A percentile compares a stretch with the other conserved stretches of the same genome.
phyloP scores from a whole-genome alignment of 2,329 filamentous ascomycete genomes.

The Colletotrichum spinosum region DNA sequence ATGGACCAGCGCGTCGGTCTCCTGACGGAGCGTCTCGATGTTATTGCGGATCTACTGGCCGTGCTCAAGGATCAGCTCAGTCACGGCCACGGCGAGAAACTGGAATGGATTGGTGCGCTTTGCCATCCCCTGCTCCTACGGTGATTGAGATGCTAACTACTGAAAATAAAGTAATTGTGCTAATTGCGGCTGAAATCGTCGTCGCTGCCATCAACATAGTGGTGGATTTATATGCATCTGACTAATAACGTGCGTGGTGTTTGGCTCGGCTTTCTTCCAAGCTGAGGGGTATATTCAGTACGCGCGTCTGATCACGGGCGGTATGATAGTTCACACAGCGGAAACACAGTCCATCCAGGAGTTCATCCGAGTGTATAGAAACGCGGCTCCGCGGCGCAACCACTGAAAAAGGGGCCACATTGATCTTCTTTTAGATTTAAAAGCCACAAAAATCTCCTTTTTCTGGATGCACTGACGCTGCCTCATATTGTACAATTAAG shows the following conservation, averaged over 20 bases:
- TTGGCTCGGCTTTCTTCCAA: no score
- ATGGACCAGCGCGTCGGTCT: conserved; percentile 96
- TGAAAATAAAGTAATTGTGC: conserved; percentile 78
- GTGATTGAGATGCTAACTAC: conserved; percentile 36
- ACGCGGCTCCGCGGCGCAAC: conserved; percentile 28
- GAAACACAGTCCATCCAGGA: conserved; percentile 31
- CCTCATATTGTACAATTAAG: conserved; percentile 31
- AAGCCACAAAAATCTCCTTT: conserved; percentile 4
- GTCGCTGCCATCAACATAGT: conserved; percentile 95
- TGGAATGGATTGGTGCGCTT: conserved; percentile 86
- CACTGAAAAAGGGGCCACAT: neutral
- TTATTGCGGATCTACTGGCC: conserved; percentile 92
- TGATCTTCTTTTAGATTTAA: no score
- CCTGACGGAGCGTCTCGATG: conserved; percentile 88
- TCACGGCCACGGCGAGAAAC: conserved; percentile 89
- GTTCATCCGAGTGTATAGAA: conserved; percentile 25
- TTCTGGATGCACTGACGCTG: conserved; percentile 19
- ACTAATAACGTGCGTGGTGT: conserved; percentile 24
- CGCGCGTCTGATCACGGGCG: no score
- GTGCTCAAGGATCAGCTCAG: conserved; percentile 96
- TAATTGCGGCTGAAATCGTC: conserved; percentile 95
- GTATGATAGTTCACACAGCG: conserved; percentile 11
- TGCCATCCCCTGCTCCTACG: neutral
- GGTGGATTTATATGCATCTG: conserved; percentile 83
- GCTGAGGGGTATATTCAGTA: neutral